phyloP scores from a whole-genome alignment of 139 green algal genomes.

The Nannochloris sp. region DNA sequence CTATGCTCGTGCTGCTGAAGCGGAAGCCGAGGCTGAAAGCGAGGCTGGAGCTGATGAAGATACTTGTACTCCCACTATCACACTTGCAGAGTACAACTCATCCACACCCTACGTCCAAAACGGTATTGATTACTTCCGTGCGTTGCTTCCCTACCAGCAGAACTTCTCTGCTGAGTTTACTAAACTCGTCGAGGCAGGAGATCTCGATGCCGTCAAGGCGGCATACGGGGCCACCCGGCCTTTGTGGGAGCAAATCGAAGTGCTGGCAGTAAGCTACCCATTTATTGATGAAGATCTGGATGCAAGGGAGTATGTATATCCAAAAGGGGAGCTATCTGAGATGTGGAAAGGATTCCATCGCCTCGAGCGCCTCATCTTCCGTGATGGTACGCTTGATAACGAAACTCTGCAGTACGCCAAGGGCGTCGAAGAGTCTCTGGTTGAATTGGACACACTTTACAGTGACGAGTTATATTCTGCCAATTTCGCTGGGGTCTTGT shows the following conservation, averaged over 20 bases:
- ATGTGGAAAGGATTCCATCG: conserved; percentile 13
- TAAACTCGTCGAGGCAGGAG: not conserved
- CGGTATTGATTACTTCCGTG: conserved; percentile 18
- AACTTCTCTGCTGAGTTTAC: conserved; percentile 4
- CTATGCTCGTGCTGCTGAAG: not conserved
- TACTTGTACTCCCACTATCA: not conserved
- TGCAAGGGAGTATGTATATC: conserved; percentile 11
- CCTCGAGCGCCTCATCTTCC: conserved; percentile 14
- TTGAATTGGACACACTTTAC: not conserved
- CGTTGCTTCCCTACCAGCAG: conserved; percentile 4
- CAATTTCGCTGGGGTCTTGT: not conserved
- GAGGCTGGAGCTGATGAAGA: conserved; percentile 10
- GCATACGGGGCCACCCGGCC: conserved; percentile 16
- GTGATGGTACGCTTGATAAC: not conserved
- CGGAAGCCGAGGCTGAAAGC: not conserved
- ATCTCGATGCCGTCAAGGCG: conserved; percentile 8
- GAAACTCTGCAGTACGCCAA: not conserved
- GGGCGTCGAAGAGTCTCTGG: not conserved
- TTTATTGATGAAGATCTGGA: conserved; percentile 19
- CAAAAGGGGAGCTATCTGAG: not conserved
- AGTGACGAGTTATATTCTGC: not conserved
- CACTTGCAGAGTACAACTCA: not conserved
- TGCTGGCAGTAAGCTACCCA: conserved; percentile 15
- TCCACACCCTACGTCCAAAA: not conserved
- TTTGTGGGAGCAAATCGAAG: conserved; percentile 27